phyloP scores from a whole-genome alignment of 441 rosid species.

The Gossypium davidsonii region DNA sequence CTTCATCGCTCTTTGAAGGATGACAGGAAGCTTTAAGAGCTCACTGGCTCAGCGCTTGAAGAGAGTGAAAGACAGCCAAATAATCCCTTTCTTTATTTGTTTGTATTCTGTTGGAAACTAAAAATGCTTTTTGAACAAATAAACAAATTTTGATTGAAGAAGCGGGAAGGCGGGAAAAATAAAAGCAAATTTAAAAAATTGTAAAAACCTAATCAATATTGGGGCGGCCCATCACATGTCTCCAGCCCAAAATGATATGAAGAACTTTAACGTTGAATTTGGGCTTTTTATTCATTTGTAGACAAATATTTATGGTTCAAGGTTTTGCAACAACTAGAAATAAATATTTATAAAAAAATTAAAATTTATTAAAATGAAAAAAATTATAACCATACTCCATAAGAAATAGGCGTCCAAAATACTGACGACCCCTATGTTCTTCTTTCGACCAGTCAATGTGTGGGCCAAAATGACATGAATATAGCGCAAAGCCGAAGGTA shows the following conservation, averaged over 20 bases:
- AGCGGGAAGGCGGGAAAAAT: slow-evolving; percentile 9
- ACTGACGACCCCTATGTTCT: no score
- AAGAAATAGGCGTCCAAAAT: no score
- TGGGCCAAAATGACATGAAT: no score
- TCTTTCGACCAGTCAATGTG: no score
- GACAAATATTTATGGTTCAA: not conserved
- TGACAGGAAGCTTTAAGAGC: not conserved
- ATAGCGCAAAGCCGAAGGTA: no score
- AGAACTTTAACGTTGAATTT: not conserved
- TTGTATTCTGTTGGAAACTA: not conserved
- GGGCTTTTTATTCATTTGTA: not conserved
- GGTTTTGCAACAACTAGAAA: no score
- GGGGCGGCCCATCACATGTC: not conserved
- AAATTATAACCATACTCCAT: no score
- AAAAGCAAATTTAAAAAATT: not conserved
- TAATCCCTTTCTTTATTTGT: not conserved
- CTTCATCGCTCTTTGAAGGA: not conserved
- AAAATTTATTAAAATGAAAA: no score
- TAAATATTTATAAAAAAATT: no score
- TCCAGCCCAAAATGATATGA: not conserved
- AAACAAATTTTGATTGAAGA: not conserved
- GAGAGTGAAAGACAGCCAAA: not conserved
- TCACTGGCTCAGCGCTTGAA: not conserved
- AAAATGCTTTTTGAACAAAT: not conserved
- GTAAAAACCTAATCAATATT: not conserved